phyloP scores from a whole-genome alignment of 345 rosid species.

The Dipteronia dyeriana region DNA sequence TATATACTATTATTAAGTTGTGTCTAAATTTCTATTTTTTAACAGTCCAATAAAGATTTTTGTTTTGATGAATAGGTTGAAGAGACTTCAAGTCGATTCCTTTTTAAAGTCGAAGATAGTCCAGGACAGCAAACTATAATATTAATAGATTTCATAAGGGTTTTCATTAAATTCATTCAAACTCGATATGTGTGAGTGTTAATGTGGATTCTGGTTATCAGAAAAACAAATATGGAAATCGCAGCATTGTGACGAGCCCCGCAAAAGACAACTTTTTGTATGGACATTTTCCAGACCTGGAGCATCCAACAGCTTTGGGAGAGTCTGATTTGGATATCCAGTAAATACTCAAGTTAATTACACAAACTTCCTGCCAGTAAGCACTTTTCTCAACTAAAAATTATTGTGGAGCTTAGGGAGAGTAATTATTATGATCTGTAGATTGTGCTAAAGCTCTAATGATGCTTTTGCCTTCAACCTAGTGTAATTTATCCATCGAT shows the following conservation, averaged over 20 bases:
- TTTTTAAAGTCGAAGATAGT: conserved; percentile 74
- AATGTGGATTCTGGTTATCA: neutral
- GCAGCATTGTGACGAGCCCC: conserved; percentile 94
- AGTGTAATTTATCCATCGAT: neutral
- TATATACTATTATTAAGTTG: too few species aligned
- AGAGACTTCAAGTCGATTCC: conserved; percentile 62
- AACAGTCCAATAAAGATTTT: neutral
- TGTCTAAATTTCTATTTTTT: neutral
- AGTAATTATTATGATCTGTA: neutral
- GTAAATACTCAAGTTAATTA: too few species aligned
- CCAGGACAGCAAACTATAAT: conserved; percentile 61
- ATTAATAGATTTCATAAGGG: conserved; percentile 17
- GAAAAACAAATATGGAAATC: conserved; percentile 11
- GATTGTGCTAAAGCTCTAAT: neutral
- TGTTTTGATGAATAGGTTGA: conserved; percentile 43
- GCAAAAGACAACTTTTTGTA: conserved; percentile 62
- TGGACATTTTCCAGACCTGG: conserved; percentile 66
- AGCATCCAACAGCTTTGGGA: conserved; percentile 87
- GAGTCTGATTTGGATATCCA: conserved; percentile 56
- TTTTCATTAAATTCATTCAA: neutral
- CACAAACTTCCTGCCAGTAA: neutral
- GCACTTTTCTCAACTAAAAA: neutral
- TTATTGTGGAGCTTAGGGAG: neutral
- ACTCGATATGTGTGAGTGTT: neutral
- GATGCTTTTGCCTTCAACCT: neutral